These are phyloP conservation scores for Melanogaster broomeanus DNA, from an alignment of 768 basidiomycete genomes.

Conservation along the genomic window DNA sequence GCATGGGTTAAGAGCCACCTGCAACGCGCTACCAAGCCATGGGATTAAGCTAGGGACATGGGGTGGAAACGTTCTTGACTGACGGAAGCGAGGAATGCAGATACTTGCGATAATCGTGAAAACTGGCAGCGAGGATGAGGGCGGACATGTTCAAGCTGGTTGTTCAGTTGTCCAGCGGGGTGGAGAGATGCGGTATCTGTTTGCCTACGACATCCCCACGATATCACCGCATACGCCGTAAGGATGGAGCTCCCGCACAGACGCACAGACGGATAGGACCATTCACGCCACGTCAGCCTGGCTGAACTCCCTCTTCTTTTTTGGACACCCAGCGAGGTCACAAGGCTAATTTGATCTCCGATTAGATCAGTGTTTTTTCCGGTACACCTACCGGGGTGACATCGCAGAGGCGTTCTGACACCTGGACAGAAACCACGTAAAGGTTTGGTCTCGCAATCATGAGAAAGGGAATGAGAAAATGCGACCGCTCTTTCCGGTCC, in stretches of 20 bases:
- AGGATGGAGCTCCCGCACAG: not conserved
- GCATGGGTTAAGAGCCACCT: conserved; percentile 13
- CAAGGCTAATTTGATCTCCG: too few relatives aligned
- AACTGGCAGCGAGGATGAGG: not conserved
- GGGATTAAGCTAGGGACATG: conserved; percentile 11
- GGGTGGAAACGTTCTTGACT: not conserved
- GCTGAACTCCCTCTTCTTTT: not conserved
- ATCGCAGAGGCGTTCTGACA: too few relatives aligned
- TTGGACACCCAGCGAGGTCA: not conserved
- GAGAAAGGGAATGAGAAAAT: not conserved
- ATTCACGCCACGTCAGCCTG: not conserved
- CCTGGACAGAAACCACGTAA: not conserved
- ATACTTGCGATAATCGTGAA: not conserved
- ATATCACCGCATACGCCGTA: too few relatives aligned
- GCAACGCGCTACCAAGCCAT: conserved; percentile 17
- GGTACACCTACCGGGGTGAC: too few relatives aligned
- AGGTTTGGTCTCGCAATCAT: not conserved
- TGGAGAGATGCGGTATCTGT: conserved; percentile 4
- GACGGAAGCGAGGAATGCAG: not conserved
- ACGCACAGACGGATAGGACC: too few relatives aligned
- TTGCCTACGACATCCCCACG: not conserved
- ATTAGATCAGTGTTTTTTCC: too few relatives aligned
- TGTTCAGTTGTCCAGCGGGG: not conserved
- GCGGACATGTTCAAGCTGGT: conserved; percentile 2
- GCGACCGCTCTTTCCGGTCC: too few relatives aligned